These are phyloP conservation scores for Phytopythium oedochilum DNA, from an alignment of 352 stramenopile genomes.

Conservation along the genomic window DNA sequence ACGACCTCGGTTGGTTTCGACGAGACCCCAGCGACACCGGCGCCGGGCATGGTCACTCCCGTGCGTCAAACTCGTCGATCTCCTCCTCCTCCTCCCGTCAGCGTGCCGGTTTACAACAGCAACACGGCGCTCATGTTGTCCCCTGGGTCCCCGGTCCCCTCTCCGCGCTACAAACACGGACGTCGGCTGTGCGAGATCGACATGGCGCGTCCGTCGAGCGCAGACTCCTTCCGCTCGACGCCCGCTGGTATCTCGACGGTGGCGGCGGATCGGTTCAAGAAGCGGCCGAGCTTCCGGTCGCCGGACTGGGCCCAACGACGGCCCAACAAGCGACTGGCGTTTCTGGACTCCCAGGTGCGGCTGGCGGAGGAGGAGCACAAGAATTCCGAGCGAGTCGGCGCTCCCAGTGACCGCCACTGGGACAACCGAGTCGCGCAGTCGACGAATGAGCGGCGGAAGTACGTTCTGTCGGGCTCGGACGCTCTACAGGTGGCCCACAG, in stretches of 20 bases:
- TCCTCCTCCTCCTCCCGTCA: neutral
- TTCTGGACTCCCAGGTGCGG: conserved; percentile 4
- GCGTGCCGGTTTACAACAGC: neutral
- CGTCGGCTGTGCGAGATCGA: conserved; percentile 15
- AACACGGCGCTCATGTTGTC: neutral
- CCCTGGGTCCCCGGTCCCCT: neutral
- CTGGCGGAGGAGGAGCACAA: conserved; percentile 1
- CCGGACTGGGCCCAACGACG: neutral
- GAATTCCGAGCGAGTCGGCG: neutral
- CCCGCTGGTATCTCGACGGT: conserved; percentile 24
- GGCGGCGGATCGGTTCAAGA: conserved; percentile 17
- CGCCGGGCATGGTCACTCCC: neutral
- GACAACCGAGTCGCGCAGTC: neutral
- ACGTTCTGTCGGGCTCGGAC: conserved; percentile 24
- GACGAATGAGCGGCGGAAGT: neutral
- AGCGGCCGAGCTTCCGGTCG: conserved; percentile 1
- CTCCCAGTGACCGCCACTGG: neutral
- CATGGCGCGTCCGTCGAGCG: conserved; percentile 1
- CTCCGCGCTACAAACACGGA: conserved; percentile 18
- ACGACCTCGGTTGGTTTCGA: neutral
- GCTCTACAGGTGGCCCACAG: conserved; percentile 32
- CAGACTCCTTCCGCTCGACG: conserved; percentile 1
- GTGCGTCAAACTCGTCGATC: neutral
- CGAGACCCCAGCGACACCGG: neutral
- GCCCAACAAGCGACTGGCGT: conserved; percentile 5